These are phyloP conservation scores for Lagenaria siceraria DNA, from an alignment of 306 rosid genomes.

Conservation along the genomic window DNA sequence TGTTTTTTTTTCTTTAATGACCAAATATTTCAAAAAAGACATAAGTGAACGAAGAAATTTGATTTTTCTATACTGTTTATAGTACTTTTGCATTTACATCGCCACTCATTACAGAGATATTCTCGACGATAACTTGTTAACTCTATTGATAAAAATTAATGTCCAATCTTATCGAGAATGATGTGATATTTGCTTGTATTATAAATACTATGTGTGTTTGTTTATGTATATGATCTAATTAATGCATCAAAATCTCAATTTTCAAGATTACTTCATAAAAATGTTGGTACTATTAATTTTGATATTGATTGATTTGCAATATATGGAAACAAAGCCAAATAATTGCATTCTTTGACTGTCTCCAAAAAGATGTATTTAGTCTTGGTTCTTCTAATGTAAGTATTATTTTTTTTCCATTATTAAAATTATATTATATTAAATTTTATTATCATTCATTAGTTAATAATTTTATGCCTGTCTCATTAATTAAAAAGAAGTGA, in stretches of 20 bases:
- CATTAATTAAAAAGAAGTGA: too few species aligned
- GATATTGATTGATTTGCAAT: neutral
- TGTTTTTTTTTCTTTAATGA: neutral
- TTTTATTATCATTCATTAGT: too few species aligned
- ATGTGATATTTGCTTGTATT: neutral
- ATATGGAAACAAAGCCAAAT: neutral
- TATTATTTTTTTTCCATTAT: too few species aligned
- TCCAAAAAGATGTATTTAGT: neutral
- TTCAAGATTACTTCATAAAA: too few species aligned
- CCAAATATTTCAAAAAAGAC: neutral
- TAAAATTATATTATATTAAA: too few species aligned
- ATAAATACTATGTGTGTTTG: neutral
- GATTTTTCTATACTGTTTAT: neutral
- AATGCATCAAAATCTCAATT: neutral
- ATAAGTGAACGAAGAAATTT: neutral
- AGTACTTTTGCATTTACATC: neutral
- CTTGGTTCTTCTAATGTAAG: neutral
- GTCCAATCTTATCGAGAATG: conserved; percentile 1
- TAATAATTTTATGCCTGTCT: neutral
- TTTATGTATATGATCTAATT: neutral
- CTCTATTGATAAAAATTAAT: neutral
- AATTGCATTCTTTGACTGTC: neutral
- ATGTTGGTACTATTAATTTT: neutral
- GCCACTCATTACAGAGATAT: neutral
- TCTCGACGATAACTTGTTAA: neutral